Percentiles rank a stretch among this genome's conserved stretches.
phyloP scores from a whole-genome alignment of 495 filamentous ascomycete genomes.

The Mytilinidion resinicola region DNA sequence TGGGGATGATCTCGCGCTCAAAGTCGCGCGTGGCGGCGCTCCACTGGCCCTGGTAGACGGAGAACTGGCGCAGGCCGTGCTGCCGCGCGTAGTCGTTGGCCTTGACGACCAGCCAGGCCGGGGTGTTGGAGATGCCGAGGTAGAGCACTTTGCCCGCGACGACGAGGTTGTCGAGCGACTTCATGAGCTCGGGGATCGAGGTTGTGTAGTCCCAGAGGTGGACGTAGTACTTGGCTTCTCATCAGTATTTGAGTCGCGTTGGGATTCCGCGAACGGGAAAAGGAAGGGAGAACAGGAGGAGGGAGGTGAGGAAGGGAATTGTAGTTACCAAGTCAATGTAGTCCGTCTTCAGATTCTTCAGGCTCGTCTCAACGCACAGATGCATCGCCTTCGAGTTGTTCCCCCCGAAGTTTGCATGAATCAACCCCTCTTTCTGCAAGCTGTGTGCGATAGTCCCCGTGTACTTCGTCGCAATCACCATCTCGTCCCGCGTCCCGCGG shows the following conservation, averaged over 20 bases:
- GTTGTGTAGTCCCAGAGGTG: constrained; percentile 38
- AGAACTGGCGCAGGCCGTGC: constrained; percentile 33
- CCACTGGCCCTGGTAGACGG: constrained; percentile 30
- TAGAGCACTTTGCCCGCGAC: constrained; percentile 56
- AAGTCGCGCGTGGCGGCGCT: constrained; percentile 23
- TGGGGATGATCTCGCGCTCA: constrained; percentile 32
- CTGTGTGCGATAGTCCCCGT: constrained; percentile 32
- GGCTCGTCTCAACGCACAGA: constrained; percentile 45
- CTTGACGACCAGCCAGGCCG: constrained; percentile 57
- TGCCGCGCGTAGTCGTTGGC: constrained; percentile 56
- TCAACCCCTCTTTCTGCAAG: constrained; percentile 42
- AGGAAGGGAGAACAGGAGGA: constrained; percentile 33
- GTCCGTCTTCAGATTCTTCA: constrained; percentile 56
- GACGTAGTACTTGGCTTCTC: constrained; percentile 22
- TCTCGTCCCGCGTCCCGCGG: constrained; percentile 49
- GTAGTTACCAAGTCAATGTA: constrained; percentile 51
- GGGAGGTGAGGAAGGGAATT: neutral
- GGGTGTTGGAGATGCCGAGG: constrained; percentile 56
- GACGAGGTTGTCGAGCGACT: constrained; percentile 52
- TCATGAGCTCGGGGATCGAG: constrained; percentile 57
- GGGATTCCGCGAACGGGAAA: constrained; percentile 13
- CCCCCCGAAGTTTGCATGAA: constrained; percentile 46
- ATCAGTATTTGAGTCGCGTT: too few relatives aligned
- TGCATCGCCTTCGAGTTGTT: constrained; percentile 56
- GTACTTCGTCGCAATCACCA: constrained; percentile 71